phyloP scores from a whole-genome alignment of 768 basidiomycete species.

The Crassisporium funariophilum region DNA sequence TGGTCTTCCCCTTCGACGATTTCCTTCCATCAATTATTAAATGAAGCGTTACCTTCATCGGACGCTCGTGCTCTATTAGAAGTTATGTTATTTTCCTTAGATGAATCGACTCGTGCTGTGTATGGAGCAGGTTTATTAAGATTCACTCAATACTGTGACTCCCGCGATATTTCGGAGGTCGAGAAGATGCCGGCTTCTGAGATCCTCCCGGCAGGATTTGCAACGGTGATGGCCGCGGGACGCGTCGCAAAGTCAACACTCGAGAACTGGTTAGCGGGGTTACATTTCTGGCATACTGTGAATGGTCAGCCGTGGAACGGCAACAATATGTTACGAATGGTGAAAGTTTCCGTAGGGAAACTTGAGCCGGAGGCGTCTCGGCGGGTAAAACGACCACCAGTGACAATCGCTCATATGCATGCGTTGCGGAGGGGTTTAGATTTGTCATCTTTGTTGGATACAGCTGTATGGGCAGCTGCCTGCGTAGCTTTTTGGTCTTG shows the following conservation, averaged over 20 bases:
- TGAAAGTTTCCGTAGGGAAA: background rate
- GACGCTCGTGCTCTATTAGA: background rate
- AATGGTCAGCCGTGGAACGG: conserved; percentile 35
- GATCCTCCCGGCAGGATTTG: conserved; percentile 30
- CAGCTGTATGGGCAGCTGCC: conserved; percentile 31
- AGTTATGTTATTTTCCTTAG: conserved; percentile 5
- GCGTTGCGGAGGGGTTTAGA: background rate
- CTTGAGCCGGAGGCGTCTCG: background rate
- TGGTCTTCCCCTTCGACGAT: conserved; percentile 1
- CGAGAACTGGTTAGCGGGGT: conserved; percentile 29
- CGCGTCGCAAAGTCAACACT: conserved; percentile 18
- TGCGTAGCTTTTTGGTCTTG: conserved; percentile 33
- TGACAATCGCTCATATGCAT: background rate
- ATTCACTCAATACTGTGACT: conserved; percentile 37
- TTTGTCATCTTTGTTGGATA: conserved; percentile 14
- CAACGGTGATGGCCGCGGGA: conserved; percentile 16
- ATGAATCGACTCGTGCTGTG: background rate
- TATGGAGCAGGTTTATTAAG: conserved; percentile 35
- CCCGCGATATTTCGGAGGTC: conserved; percentile 19
- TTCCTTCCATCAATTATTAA: background rate
- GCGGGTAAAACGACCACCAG: background rate
- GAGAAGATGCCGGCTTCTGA: conserved; percentile 30
- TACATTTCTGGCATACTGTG: conserved; percentile 35
- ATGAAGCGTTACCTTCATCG: background rate
- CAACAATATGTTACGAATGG: conserved; percentile 22